Evolutionary conservation across 208 protist genomes (phyloP), one percentile per base, ranked within the genome.

Genomic region (Lotmaria passim): DNA sequence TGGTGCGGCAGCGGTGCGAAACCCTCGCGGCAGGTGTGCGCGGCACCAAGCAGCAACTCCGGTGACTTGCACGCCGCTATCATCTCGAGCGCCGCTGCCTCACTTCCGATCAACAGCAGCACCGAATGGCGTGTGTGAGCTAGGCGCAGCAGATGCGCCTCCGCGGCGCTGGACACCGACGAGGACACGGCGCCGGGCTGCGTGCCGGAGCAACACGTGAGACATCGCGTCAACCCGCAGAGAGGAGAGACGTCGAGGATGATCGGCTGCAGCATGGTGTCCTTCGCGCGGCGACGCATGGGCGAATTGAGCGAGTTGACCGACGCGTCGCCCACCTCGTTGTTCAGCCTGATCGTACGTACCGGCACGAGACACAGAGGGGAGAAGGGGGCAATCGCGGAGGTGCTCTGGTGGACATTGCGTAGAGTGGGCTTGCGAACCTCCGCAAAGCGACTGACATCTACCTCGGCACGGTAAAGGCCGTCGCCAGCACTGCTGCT

Each of bases 131-230:
- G 72, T 0, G 78, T 80, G 59, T 82, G 74, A 21, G 87, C 78
- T 5, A 96, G 77, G 2, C 87, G 87, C 24, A 79, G 47, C 30
- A 96, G 71, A 65, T 96, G 91, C 56, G 83, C 79, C 69, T 80
- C 70, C 6, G 83, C 83, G 23, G 82, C 81, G 12, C 59, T 68
- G 24, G 67, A 73, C 17, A 71, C 70, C 26, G 76, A 62, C 23
- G 71, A 68, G 33, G 60, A 31, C 39, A 67, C 41, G 57, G 72
- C 48, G 47, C 61, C 66, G 26, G 61, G 38, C 34, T 64, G 59
- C 15, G 44, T 67, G 51, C 65, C 65, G 21, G 55, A 63, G 61
- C 73, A 85, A 36, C 73, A 85, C n/a, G 31, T 38, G 7, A 95
- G 68, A 51, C 87, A 93, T 8, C 33, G 43, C 36, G 47, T 69